Conservation (phyloP, 768 basidiomycete species). For the Pilatotrama ljubarskyi region DNA sequence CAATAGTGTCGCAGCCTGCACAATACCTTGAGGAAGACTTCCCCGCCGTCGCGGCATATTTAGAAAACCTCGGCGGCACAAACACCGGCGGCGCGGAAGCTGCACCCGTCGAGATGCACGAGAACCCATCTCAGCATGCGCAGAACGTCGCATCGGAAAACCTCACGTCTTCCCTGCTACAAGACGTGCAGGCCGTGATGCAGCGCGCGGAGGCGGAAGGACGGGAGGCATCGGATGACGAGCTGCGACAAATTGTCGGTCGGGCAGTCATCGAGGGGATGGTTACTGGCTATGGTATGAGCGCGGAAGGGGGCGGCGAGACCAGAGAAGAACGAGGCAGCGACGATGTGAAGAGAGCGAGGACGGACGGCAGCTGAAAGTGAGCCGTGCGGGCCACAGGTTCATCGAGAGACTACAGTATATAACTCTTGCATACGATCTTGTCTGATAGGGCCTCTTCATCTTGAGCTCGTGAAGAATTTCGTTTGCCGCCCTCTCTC, state of each 20-base stretch:
- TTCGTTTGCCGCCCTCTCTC: no score
- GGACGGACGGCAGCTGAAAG: conserved; percentile 28
- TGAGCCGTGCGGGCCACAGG: no score
- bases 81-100: conserved; percentile 20
- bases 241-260: conserved; percentile 62
- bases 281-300: conserved; percentile 57
- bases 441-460: no score
- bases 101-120: conserved; percentile 13
- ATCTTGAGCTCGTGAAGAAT: no score
- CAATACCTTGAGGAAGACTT: conserved; percentile 72
- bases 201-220: conserved; percentile 56
- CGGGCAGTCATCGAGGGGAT: conserved; percentile 69
- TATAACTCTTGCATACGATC: no score
- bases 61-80: conserved; percentile 42
- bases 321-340: conserved; percentile 20
- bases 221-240: conserved; percentile 59
- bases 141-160: conserved; percentile 70
- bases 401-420: no score
- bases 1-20: conserved; percentile 51
- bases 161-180: conserved; percentile 67
- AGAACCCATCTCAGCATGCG: conserved; percentile 58
- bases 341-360: conserved; percentile 27
- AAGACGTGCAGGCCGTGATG: conserved; percentile 67
- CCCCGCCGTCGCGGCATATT: conserved; percentile 61
- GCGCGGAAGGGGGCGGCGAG: conserved; percentile 26